Base-by-base conservation (phyloP, 176 grass and related monocot species). In the Triticum timopheevii region DNA sequence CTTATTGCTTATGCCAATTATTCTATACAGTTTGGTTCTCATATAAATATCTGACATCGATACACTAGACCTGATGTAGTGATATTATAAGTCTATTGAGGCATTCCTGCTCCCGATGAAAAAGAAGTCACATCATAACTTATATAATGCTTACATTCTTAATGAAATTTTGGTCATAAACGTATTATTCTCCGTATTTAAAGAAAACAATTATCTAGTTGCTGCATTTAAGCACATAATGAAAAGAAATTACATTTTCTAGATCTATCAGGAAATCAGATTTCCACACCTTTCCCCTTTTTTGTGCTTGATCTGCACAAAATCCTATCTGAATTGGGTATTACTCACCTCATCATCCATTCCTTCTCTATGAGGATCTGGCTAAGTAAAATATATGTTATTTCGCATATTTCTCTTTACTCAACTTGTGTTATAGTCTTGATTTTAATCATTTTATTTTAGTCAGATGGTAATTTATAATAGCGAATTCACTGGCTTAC, bases 381-480 rank as follows among this genome's bases (percentile, higher is more conserved):
- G 7, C 23, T 44, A 65, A 64, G 30, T 74, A 33, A 11, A 30
- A 5, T 4, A 20, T 74, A 52, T 61, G 20, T 38, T 56, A 5
- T 82, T 27, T 86, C 1, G 16, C 6, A 38, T 82, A 30, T 82
- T 70, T 65, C 7, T 65, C n/a, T 82, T 50, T 77, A 69, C 17
- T n/a, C 69, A 62, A 59, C 28, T 54, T 82, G 12, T 62, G 52
- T 44, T 75, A 4, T 40, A 24, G 20, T 45, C 1, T 73, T 73
- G 35, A 40, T 80, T 50, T 45, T 45, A 45, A 45, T 45, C 44
- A 45, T 45, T 45, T 58, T 20, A 45, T 62, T 50, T 62, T 4
- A 73, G n/a, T 73, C 0, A 8, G 9, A 61, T 24, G 42, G 73
- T 74, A 10, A 39, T 35, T 73, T 77, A 47, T 82, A 44, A 58